Percentiles rank a stretch among this genome's conserved stretches.
Evolutionary conservation across 2,329 filamentous ascomycete genomes (phyloP).

Genomic region (Ceratocystis harringtonii): DNA sequence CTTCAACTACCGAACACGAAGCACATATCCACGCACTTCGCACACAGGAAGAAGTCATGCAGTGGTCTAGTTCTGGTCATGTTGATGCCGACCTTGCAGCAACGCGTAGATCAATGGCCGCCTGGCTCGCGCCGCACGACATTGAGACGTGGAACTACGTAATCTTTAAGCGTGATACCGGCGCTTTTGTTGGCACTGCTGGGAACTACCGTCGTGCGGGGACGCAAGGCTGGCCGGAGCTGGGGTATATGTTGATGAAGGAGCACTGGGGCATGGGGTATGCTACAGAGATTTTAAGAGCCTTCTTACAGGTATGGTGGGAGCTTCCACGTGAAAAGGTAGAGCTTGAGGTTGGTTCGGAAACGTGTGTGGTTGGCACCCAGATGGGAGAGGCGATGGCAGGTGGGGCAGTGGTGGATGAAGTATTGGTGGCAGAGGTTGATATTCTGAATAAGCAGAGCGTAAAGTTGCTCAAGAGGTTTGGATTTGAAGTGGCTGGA

Average conservation of each 20-base stretch:
- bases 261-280: conserved; percentile 42
- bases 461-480: conserved; percentile 40
- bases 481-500: conserved; percentile 36
- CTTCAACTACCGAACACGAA: conserved; percentile 35
- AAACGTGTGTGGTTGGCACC: conserved; percentile 23
- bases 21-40: conserved; percentile 37
- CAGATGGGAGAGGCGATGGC: neutral
- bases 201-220: conserved; percentile 28
- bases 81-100: conserved; percentile 31
- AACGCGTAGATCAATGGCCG: conserved; percentile 28
- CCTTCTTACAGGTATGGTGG: conserved; percentile 34
- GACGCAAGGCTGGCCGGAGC: conserved; percentile 38
- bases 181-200: conserved; percentile 38
- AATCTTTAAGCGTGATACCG: conserved; percentile 33
- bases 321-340: conserved; percentile 32
- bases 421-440: conserved; percentile 34
- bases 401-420: conserved; percentile 24
- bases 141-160: conserved; percentile 40
- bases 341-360: conserved; percentile 30
- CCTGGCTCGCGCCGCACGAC: conserved; percentile 36
- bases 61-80: conserved; percentile 33
- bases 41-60: conserved; percentile 46
- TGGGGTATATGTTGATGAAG: conserved; percentile 42
- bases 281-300: conserved; percentile 40
- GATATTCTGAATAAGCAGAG: conserved; percentile 37